A percentile compares a stretch with the other conserved stretches of the same genome.
Evolutionary conservation across 2,329 filamentous ascomycete species (phyloP).

Genomic region (Sclerotinia spermophila): DNA sequence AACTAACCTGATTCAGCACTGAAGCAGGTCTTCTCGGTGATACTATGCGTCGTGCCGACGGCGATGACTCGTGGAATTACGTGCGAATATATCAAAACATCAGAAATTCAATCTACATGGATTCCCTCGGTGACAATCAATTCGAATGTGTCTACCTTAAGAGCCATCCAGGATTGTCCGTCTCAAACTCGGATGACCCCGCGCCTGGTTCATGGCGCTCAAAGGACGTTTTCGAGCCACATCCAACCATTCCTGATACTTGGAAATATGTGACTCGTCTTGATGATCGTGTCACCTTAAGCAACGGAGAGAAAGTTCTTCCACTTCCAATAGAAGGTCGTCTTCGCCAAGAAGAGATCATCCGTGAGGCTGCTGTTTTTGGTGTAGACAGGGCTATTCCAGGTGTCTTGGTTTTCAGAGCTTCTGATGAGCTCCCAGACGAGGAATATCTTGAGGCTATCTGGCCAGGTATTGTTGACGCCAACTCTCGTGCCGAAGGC

Average conservation of each 20-base stretch:
- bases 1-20: slow-evolving; percentile 38
- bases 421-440: slow-evolving; percentile 41
- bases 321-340: slow-evolving; percentile 49
- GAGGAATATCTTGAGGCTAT: slow-evolving; percentile 47
- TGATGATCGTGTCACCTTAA: slow-evolving; percentile 45
- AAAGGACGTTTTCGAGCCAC: slow-evolving; percentile 44
- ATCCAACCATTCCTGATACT: slow-evolving; percentile 41
- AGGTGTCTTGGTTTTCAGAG: slow-evolving; percentile 51
- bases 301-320: slow-evolving; percentile 48
- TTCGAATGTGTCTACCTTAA: slow-evolving; percentile 37
- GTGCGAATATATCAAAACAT: slow-evolving; percentile 39
- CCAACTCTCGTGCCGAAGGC: slow-evolving; percentile 48
- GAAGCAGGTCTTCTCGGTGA: slow-evolving; percentile 61
- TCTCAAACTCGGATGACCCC: slow-evolving; percentile 43
- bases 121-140: slow-evolving; percentile 35
- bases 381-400: slow-evolving; percentile 51
- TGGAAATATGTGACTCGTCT: slow-evolving; percentile 47
- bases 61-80: slow-evolving; percentile 60
- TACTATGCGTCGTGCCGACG: slow-evolving; percentile 45
- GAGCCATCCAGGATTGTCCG: slow-evolving; percentile 40
- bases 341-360: slow-evolving; percentile 49
- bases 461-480: slow-evolving; percentile 49
- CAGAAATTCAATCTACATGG: slow-evolving; percentile 25
- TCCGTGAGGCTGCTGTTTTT: slow-evolving; percentile 56
- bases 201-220: slow-evolving; percentile 44